These are phyloP conservation scores for Scalesia atractyloides DNA, from an alignment of 129 eudicot genomes.

Conservation along the genomic window DNA sequence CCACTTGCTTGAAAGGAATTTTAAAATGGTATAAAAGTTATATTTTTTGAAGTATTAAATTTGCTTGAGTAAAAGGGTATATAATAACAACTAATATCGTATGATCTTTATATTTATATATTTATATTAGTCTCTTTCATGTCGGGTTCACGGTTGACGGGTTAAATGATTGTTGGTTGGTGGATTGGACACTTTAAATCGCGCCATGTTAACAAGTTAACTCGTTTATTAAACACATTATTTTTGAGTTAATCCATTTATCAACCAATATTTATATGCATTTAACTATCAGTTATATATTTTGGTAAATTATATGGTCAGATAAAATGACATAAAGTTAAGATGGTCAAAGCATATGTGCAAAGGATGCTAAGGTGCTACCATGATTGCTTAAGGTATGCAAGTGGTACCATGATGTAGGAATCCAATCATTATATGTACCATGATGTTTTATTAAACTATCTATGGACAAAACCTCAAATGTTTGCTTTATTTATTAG, in stretches of 20 bases:
- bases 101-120: too few species aligned
- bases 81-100: background rate
- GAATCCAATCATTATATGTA: conserved; percentile 19
- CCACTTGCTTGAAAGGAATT: conserved; percentile 29
- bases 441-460: conserved; percentile 26
- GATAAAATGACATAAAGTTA: background rate
- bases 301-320: background rate
- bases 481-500: background rate
- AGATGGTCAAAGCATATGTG: background rate
- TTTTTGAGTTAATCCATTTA: background rate
- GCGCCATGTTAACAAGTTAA: too few species aligned
- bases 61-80: background rate
- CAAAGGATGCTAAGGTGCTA: conserved; percentile 4
- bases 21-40: background rate
- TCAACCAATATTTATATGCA: background rate
- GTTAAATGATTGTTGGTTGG: too few species aligned
- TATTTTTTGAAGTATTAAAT: background rate
- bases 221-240: too few species aligned
- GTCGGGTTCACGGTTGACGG: too few species aligned
- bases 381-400: conserved; percentile 31
- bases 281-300: background rate
- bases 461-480: background rate
- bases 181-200: too few species aligned
- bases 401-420: conserved; percentile 29
- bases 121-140: too few species aligned